These are phyloP conservation scores for Pilaira anomala DNA, from an alignment of 192 early-diverging fungal species.

Conservation along the genomic window DNA sequence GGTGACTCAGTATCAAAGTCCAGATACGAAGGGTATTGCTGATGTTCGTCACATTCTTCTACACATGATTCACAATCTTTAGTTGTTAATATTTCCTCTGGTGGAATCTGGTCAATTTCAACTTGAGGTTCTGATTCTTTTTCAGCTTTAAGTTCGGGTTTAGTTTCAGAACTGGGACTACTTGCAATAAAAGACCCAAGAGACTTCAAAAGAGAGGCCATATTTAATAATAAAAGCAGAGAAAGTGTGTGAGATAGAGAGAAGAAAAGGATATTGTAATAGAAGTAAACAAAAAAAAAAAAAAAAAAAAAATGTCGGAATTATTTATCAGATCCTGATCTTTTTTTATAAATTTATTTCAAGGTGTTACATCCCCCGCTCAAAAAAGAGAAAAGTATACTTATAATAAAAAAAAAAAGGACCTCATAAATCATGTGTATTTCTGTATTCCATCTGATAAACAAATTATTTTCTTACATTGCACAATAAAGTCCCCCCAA, in stretches of 20 bases:
- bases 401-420: too few species aligned
- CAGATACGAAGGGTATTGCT: constrained; percentile 47
- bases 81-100: constrained; percentile 2
- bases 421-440: too few species aligned
- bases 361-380: too few species aligned
- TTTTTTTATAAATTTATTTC: neutral
- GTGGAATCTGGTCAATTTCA: constrained; percentile 34
- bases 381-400: too few species aligned
- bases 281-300: constrained; percentile 2
- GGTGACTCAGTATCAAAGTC: constrained; percentile 44
- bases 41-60: constrained; percentile 47
- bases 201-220: constrained; percentile 5
- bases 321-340: neutral
- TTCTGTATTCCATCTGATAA: neutral
- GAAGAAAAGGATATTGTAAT: neutral
- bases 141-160: neutral
- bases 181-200: neutral
- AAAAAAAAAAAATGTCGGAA: neutral
- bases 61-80: constrained; percentile 45
- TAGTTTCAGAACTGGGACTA: neutral
- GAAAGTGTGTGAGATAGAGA: neutral
- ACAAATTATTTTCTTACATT: neutral
- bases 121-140: constrained; percentile 4
- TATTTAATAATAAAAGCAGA: neutral
- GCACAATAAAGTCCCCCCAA: too few species aligned